These are phyloP conservation scores for Leishmania major DNA, from an alignment of 208 protist species.

Conservation along the genomic window DNA sequence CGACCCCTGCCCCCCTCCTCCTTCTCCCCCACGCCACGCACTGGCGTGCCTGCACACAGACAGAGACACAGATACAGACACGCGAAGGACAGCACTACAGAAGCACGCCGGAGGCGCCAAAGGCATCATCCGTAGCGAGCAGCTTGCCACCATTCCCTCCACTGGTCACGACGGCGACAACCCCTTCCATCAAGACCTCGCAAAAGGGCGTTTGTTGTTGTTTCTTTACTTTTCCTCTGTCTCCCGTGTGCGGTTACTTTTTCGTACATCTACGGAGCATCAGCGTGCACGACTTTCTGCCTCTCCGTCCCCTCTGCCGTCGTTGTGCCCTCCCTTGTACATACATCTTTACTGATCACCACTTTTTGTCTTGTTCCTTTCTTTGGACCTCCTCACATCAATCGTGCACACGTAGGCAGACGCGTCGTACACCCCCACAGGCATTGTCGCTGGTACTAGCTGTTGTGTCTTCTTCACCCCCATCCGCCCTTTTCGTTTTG, in stretches of 20 bases:
- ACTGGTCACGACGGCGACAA: background rate
- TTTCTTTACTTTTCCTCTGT: background rate
- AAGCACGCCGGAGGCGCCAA: background rate
- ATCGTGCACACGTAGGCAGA: background rate
- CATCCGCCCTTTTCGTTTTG: no score
- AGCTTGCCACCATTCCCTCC: background rate
- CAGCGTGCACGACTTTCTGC: background rate
- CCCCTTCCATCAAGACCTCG: background rate
- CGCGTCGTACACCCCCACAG: background rate
- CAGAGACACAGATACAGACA: background rate
- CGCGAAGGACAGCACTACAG: background rate
- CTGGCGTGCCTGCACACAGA: background rate
- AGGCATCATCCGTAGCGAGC: background rate
- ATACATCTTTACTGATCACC: background rate
- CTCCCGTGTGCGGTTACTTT: background rate
- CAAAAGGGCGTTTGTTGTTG: background rate
- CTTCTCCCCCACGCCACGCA: background rate
- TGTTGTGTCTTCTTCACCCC: background rate
- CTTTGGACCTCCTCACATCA: background rate
- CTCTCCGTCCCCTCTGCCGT: background rate
- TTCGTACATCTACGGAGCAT: background rate
- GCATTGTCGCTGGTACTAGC: background rate
- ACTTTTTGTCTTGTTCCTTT: background rate
- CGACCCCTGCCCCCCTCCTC: background rate
- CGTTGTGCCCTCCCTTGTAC: background rate